Evolutionary conservation across 768 basidiomycete genomes (phyloP).

Genomic region (Cystobasidium tubakii): DNA sequence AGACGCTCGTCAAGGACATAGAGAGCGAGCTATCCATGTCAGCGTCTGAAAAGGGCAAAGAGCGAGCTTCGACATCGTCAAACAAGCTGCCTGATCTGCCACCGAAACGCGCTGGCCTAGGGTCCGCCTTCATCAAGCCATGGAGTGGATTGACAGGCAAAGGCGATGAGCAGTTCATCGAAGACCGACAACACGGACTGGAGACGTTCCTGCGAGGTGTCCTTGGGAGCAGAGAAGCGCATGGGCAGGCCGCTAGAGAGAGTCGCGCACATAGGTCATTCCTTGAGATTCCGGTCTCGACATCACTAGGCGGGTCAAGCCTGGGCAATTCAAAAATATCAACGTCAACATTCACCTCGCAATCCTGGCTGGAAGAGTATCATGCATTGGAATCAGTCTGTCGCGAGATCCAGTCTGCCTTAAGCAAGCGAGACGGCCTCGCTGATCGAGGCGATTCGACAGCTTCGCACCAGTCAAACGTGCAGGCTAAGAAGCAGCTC

Average conservation of each 20-base stretch:
- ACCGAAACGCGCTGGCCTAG: conserved; percentile 70
- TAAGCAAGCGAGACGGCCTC: conserved; percentile 81
- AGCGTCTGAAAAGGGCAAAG: conserved; percentile 57
- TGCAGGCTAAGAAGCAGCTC: conserved; percentile 78
- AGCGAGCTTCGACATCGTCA: conserved; percentile 63
- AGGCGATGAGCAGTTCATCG: conserved; percentile 60
- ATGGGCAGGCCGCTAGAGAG: conserved; percentile 65
- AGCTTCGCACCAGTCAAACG: conserved; percentile 71
- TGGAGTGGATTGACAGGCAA: conserved; percentile 56
- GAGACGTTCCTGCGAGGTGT: conserved; percentile 83
- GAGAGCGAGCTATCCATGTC: conserved; percentile 17
- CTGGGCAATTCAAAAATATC: conserved; percentile 48
- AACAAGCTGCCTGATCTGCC: conserved; percentile 58
- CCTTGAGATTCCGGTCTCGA: conserved; percentile 69
- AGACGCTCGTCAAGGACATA: conserved; percentile 76
- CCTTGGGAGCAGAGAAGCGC: conserved; percentile 66
- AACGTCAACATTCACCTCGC: conserved; percentile 57
- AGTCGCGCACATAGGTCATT: conserved; percentile 74
- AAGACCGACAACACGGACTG: conserved; percentile 69
- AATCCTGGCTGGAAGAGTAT: conserved; percentile 88
- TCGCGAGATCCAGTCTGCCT: conserved; percentile 75
- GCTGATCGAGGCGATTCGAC: conserved; percentile 65
- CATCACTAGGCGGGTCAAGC: conserved; percentile 32
- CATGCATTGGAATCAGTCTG: conserved; percentile 68
- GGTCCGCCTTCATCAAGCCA: conserved; percentile 48